Conservation (phyloP, 2,329 filamentous ascomycete genomes). For the Aureobasidium zeae region DNA sequence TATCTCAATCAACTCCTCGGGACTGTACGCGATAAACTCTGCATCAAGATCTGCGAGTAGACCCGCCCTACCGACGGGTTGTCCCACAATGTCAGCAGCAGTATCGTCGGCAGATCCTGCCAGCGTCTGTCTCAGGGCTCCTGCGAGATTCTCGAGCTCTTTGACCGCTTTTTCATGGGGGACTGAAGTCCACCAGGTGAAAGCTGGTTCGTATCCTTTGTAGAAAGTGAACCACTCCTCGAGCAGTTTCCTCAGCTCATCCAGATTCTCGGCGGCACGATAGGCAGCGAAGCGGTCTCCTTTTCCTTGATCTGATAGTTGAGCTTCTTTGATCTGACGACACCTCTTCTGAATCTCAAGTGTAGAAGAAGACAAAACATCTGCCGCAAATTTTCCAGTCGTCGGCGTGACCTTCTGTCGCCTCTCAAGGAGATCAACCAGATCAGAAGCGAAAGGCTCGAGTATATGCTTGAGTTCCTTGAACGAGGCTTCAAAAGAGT, state of each 20-base stretch:
- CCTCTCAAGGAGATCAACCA: conserved; percentile 41
- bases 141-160: conserved; percentile 30
- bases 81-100: conserved; percentile 45
- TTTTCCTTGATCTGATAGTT: conserved; percentile 21
- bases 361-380: conserved; percentile 29
- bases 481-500: conserved; percentile 11
- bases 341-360: conserved; percentile 27
- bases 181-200: conserved; percentile 47
- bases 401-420: conserved; percentile 39
- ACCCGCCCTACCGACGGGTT: conserved; percentile 46
- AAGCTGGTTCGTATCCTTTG: conserved; percentile 46
- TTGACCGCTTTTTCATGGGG: conserved; percentile 37
- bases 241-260: conserved; percentile 35
- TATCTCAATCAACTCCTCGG: conserved; percentile 47
- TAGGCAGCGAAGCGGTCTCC: conserved; percentile 37
- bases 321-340: conserved; percentile 20
- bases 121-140: conserved; percentile 34
- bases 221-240: conserved; percentile 45
- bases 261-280: conserved; percentile 38
- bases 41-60: conserved; percentile 45
- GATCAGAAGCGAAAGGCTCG: conserved; percentile 37
- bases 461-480: conserved; percentile 21
- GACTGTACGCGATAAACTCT: conserved; percentile 51
- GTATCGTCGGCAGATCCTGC: conserved; percentile 38
- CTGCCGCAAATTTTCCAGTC: conserved; percentile 36